Conservation (phyloP, 2,329 filamentous ascomycete genomes). For the Fusarium neocosmosporiellum region DNA sequence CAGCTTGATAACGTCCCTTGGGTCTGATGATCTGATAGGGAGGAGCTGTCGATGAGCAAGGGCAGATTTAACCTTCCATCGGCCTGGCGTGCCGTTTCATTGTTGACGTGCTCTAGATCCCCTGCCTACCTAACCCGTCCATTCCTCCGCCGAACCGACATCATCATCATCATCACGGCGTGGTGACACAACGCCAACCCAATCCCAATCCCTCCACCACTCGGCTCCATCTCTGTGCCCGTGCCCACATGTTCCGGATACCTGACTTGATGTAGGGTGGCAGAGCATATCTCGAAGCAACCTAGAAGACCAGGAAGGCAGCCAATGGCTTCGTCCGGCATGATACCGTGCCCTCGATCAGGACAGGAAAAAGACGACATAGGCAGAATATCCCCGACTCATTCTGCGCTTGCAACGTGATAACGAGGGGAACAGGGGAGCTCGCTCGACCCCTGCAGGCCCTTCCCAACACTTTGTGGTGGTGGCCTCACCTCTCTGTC, state of each 20-base stretch:
- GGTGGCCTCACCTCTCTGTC: background rate
- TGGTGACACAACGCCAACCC: constrained; percentile 23
- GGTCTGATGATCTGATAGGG: background rate
- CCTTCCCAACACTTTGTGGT: background rate
- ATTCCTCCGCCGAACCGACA: background rate
- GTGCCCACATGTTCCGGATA: background rate
- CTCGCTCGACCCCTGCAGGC: background rate
- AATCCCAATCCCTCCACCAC: background rate
- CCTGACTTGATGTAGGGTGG: background rate
- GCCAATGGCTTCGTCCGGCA: background rate
- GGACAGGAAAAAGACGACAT: constrained; percentile 1
- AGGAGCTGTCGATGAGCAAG: constrained; percentile 3
- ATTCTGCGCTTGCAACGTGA: constrained; percentile 1
- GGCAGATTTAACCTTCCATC: constrained; percentile 8
- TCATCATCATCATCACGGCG: constrained; percentile 25
- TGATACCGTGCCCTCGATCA: constrained; percentile 2
- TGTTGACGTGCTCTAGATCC: constrained; percentile 28
- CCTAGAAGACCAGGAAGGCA: background rate
- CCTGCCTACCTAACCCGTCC: constrained; percentile 5
- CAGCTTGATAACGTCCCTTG: background rate
- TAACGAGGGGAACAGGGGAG: background rate
- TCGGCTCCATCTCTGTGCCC: background rate
- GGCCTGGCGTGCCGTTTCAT: constrained; percentile 19
- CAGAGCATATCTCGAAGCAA: background rate
- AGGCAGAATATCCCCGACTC: constrained; percentile 2